Evolutionary conservation across 345 rosid species (phyloP).

Genomic region (Carallia pectinifolia): DNA sequence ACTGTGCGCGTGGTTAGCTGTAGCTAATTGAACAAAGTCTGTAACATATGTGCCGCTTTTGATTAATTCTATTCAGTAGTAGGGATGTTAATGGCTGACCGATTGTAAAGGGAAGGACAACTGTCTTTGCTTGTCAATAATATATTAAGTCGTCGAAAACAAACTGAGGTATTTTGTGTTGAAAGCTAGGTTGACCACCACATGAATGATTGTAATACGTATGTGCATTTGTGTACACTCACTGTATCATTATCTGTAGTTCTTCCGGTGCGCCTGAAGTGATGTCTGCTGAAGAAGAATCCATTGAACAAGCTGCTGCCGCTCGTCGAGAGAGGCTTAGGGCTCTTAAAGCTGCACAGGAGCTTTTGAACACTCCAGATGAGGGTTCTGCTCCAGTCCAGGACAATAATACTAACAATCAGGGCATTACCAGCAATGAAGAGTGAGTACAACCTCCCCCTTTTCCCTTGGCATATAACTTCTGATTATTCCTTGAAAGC

Average conservation of each 20-base stretch:
- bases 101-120: no score
- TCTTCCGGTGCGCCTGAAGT: neutral
- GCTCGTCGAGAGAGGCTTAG: conserved; percentile 73
- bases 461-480: conserved; percentile 10
- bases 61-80: no score
- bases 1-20: no score
- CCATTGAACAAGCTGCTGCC: conserved; percentile 66
- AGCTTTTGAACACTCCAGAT: conserved; percentile 48
- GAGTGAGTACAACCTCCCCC: conserved; percentile 13
- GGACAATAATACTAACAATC: conserved; percentile 20
- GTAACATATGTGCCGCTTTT: no score
- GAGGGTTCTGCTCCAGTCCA: conserved; percentile 38
- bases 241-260: neutral
- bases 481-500: conserved; percentile 9
- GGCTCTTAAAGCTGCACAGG: conserved; percentile 77
- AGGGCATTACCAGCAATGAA: conserved; percentile 15
- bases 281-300: conserved; percentile 63
- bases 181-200: no score
- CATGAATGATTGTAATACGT: neutral
- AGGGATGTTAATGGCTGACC: no score
- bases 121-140: no score
- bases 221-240: no score
- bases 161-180: no score
- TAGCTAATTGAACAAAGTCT: no score
- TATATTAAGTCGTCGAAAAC: no score